Base-by-base conservation (phyloP, 306 rosid genomes). In the Rosa persica region DNA sequence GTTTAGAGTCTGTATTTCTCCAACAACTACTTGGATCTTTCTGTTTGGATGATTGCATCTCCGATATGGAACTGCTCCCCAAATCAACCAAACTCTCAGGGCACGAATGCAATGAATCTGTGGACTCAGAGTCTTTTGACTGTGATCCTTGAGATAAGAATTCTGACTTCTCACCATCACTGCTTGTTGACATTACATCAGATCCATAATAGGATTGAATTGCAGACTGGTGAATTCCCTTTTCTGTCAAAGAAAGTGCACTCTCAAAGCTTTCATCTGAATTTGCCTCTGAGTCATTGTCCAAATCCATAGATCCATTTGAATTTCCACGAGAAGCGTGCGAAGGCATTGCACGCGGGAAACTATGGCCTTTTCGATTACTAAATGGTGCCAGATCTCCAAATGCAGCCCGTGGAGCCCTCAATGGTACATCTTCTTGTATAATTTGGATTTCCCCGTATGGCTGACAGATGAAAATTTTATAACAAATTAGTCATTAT, bases 401-500 rank as follows among this genome's bases (percentile, higher is more conserved):
- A 67, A 89, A 85, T 69, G 89, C 92, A 69, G 88, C 98, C 67
- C 90, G 79, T 78, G 99, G 99, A 58, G 90, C 79, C 86, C 93
- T 85, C 52, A 80, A 76, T 27, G 99, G 94, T 74, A 83, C 73
- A 85, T 89, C 99, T 89, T 95, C 99, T 84, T 91, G 86, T 70
- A 91, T 95, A 81, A 95, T 85, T 86, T 95, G 96, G 75, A 95
- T 85, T 86, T 95, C 99, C 80, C 97, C 98, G 55, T 85, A 86
- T 75, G 98, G 94, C 99, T 93, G 83, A 58, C 76, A 75, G 30
- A 78, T 47, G 62, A 81, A 85, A 78, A 72, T 25, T 78, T 62
- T 38, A 75, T 42, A 58, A n/a, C 40, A 72, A 60, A 79, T 86
- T 42, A 84, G 88, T 54, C 66, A 62, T 67, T 36, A 67, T 77